These are phyloP conservation scores for Diddensiella santjacobensis DNA, from an alignment of 805 yeast species.

Conservation along the genomic window DNA sequence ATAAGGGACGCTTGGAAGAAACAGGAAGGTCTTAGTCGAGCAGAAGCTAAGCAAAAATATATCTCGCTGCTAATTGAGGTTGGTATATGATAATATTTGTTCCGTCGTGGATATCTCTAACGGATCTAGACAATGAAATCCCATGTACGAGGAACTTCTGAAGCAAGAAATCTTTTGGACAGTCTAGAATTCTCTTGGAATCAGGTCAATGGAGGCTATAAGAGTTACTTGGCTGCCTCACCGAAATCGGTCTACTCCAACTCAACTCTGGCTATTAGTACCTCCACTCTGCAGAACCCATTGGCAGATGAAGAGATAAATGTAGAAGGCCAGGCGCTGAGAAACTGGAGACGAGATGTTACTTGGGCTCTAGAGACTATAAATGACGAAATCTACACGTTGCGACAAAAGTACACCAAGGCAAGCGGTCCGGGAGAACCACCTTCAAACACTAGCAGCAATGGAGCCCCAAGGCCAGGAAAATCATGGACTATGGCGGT, in stretches of 20 bases:
- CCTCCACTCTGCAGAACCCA: neutral
- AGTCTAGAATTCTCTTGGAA: constrained; percentile 76
- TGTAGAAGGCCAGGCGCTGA: constrained; percentile 10
- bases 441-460: neutral
- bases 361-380: constrained; percentile 29
- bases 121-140: constrained; percentile 51
- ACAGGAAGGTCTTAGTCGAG: constrained; percentile 61
- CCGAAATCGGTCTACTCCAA: neutral
- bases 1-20: constrained; percentile 69
- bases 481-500: neutral
- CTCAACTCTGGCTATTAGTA: neutral
- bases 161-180: constrained; percentile 57
- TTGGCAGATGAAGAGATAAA: constrained; percentile 4
- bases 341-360: constrained; percentile 26
- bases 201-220: constrained; percentile 17
- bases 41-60: constrained; percentile 72
- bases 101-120: neutral
- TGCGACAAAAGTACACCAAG: constrained; percentile 16
- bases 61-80: constrained; percentile 58
- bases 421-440: neutral
- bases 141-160: constrained; percentile 64
- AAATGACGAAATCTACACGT: constrained; percentile 25
- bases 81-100: neutral
- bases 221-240: neutral
- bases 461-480: neutral